Percentiles rank a stretch among this genome's conserved stretches.
Evolutionary conservation across 1,284 basidiomycete species (phyloP).

Genomic region (Pascua sp.): DNA sequence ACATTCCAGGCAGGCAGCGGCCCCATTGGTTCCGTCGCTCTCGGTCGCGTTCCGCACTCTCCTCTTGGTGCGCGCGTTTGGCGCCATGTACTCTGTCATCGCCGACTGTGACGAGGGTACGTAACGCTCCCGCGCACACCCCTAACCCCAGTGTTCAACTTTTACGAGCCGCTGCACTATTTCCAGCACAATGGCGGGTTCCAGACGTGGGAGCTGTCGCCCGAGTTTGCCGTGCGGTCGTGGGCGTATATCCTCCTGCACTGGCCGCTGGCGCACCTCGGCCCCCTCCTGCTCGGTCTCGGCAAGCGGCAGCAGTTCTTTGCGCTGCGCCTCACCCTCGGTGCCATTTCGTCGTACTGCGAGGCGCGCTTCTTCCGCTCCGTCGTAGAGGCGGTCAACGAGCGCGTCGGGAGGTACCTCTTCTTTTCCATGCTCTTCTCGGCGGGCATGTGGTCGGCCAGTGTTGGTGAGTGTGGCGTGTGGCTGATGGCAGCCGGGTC

Average conservation of each 20-base stretch:
- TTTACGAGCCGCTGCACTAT: constrained; percentile 97
- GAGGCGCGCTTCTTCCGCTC: constrained; percentile 84
- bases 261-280: constrained; percentile 47
- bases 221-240: constrained; percentile 82
- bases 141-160: constrained; percentile 83
- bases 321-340: constrained; percentile 75
- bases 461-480: constrained; percentile 68
- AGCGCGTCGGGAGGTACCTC: constrained; percentile 84
- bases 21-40: constrained; percentile 77
- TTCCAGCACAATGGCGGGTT: constrained; percentile 78
- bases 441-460: constrained; percentile 90
- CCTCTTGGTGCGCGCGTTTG: constrained; percentile 74
- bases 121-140: constrained; percentile 10
- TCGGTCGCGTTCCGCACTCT: constrained; percentile 78
- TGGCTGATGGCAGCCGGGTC: neutral
- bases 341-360: constrained; percentile 66
- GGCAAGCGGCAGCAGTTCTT: constrained; percentile 64
- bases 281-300: constrained; percentile 41
- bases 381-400: constrained; percentile 77
- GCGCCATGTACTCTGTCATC: constrained; percentile 93
- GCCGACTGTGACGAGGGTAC: constrained; percentile 95
- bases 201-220: constrained; percentile 97
- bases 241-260: constrained; percentile 89
- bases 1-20: constrained; percentile 22
- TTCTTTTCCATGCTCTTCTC: constrained; percentile 79